Percentiles rank a stretch among this genome's conserved stretches.
Evolutionary conservation across 2,329 filamentous ascomycete species (phyloP).

Genomic region (Helicocarpus griseus): DNA sequence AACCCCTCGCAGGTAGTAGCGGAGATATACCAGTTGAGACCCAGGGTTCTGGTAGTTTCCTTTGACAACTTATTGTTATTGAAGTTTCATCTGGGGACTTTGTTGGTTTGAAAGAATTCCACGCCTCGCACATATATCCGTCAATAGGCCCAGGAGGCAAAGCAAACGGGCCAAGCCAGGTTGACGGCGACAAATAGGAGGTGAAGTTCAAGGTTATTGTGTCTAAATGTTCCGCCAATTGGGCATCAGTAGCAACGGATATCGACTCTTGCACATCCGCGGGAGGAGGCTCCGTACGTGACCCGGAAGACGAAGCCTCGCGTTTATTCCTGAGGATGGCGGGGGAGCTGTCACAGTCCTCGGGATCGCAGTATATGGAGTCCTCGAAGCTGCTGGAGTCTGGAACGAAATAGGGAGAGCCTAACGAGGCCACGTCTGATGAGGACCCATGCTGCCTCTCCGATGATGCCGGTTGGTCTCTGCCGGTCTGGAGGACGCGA

Average conservation of each 20-base stretch:
- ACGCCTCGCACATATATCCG: background rate
- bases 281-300: background rate
- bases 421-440: background rate
- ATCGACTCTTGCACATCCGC: background rate
- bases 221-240: background rate
- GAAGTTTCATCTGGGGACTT: background rate
- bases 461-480: background rate
- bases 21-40: background rate
- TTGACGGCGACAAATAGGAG: background rate
- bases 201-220: slow-evolving; percentile 1
- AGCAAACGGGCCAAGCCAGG: slow-evolving; percentile 1
- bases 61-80: background rate
- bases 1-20: background rate
- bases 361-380: background rate
- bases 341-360: background rate
- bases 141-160: background rate
- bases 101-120: too few species aligned
- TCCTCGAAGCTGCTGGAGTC: background rate
- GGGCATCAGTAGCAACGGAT: background rate
- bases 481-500: background rate
- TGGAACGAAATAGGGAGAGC: background rate
- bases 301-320: background rate
- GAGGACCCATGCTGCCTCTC: slow-evolving; percentile 4
- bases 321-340: background rate
- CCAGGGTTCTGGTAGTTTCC: background rate